phyloP scores from a whole-genome alignment of 2,329 filamentous ascomycete species.

The Trichoderma koningii region DNA sequence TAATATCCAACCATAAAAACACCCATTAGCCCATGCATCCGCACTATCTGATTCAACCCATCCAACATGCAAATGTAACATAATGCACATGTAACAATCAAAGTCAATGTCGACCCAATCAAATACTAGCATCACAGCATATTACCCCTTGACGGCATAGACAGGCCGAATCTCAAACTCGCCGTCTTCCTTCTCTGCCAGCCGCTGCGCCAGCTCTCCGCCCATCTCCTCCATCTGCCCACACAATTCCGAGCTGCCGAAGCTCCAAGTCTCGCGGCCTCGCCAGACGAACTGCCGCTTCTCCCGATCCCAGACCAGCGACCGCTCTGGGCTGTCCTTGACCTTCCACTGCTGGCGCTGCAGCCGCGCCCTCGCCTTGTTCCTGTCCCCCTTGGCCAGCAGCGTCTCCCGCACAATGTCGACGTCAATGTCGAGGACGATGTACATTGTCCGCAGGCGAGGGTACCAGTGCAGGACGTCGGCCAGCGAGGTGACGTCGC shows the following conservation, averaged over 20 bases:
- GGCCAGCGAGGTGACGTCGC: neutral
- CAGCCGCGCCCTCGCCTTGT: neutral
- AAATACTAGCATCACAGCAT: too few relatives aligned
- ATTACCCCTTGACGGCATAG: neutral
- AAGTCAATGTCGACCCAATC: too few relatives aligned
- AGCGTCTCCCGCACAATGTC: neutral
- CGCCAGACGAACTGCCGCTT: neutral
- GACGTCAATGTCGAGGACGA: neutral
- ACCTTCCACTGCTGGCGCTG: neutral
- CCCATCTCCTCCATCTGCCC: neutral
- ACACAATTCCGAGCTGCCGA: neutral
- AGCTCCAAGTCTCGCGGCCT: neutral
- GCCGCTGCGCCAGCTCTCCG: neutral
- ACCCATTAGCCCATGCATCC: neutral
- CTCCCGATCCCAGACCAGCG: neutral
- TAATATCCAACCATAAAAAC: neutral
- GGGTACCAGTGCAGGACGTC: constrained; percentile 8
- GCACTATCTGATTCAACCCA: too few relatives aligned
- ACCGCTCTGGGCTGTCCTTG: neutral
- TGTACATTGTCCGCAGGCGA: neutral
- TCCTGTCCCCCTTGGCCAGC: neutral
- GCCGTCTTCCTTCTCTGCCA: neutral
- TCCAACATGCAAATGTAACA: too few relatives aligned
- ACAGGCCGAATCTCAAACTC: neutral
- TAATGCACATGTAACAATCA: too few relatives aligned